Evolutionary conservation across 345 rosid genomes (phyloP).

Genomic region (Salix exigua): DNA sequence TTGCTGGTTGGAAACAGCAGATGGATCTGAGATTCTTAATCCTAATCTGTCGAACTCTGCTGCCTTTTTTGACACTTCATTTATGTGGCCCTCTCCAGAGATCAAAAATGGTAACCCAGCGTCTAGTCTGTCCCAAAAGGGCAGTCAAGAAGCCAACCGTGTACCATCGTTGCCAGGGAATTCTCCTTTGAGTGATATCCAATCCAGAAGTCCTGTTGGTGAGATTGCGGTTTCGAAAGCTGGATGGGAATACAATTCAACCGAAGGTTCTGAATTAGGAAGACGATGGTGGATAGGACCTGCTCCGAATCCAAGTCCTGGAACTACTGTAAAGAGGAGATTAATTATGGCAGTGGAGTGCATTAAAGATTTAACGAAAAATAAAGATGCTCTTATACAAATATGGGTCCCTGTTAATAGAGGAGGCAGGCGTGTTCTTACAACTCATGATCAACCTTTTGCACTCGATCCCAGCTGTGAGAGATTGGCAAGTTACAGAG

Average conservation of each 20-base stretch:
- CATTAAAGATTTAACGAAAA: constrained; percentile 51
- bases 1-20: constrained; percentile 86
- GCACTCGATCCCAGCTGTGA: constrained; percentile 52
- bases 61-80: constrained; percentile 42
- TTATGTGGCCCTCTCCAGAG: constrained; percentile 42
- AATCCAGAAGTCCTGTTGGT: constrained; percentile 21
- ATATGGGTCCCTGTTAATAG: constrained; percentile 80
- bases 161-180: constrained; percentile 15
- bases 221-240: constrained; percentile 15
- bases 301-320: constrained; percentile 29
- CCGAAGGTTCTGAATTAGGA: constrained; percentile 36
- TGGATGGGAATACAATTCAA: constrained; percentile 7
- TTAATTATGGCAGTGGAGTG: constrained; percentile 58
- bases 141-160: constrained; percentile 38
- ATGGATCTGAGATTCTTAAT: constrained; percentile 72
- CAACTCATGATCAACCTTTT: constrained; percentile 67
- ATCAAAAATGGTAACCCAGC: constrained; percentile 26
- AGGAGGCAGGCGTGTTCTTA: constrained; percentile 59
- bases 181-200: constrained; percentile 27
- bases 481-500: constrained; percentile 68
- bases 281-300: constrained; percentile 84
- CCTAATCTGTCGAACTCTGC: constrained; percentile 38
- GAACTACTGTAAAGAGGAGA: constrained; percentile 59
- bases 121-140: constrained; percentile 23
- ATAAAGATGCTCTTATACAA: constrained; percentile 73